A percentile compares a stretch with the other conserved stretches of the same genome.
phyloP scores from a whole-genome alignment of 305 asterid genomes.

The Solanum aculeatissimum region DNA sequence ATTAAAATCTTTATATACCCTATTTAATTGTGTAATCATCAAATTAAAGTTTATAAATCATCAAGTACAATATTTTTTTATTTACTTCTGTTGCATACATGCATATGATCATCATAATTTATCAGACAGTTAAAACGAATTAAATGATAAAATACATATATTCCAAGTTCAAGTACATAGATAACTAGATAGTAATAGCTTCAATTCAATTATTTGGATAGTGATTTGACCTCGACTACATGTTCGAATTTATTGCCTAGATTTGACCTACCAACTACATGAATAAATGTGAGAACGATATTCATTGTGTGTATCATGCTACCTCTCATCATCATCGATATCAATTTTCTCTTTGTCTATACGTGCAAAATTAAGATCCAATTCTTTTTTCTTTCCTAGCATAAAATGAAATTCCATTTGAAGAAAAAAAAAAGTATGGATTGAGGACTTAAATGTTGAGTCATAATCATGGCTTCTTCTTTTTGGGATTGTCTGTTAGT shows the following conservation, averaged over 20 bases:
- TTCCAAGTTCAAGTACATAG: background rate
- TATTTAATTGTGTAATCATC: background rate
- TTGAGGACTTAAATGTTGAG: background rate
- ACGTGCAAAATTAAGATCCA: background rate
- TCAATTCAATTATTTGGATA: background rate
- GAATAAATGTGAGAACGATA: background rate
- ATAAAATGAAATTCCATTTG: background rate
- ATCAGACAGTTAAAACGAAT: background rate
- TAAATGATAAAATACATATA: background rate
- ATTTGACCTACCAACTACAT: background rate
- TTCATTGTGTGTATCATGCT: background rate
- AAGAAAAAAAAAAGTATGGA: background rate
- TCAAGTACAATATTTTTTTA: background rate
- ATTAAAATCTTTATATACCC: too few species aligned
- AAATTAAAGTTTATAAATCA: too few species aligned
- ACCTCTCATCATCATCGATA: background rate
- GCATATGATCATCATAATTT: background rate
- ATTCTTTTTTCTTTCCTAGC: background rate
- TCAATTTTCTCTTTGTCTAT: background rate
- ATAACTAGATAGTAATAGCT: background rate
- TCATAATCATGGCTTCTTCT: conserved; percentile 1
- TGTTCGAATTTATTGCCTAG: background rate
- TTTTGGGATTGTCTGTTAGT: background rate
- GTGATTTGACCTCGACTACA: background rate
- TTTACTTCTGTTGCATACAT: background rate